Conservation (phyloP, 2,329 filamentous ascomycete species). For the Talaromyces islandicus region DNA sequence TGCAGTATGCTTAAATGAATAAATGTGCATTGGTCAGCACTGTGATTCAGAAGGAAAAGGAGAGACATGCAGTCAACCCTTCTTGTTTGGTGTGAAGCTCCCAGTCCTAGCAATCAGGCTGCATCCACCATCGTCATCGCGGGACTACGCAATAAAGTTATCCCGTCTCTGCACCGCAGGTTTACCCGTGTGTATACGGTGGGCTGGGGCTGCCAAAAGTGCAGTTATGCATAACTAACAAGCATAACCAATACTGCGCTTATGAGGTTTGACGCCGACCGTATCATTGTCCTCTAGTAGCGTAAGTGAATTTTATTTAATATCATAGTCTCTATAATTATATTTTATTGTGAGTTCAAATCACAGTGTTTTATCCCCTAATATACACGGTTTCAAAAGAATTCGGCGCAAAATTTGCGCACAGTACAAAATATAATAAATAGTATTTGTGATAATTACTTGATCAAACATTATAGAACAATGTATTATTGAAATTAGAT, state of each 20-base stretch:
- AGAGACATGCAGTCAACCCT: background rate
- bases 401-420: no score
- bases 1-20: background rate
- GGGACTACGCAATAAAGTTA: background rate
- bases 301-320: no score
- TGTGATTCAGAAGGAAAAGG: background rate
- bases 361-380: no score
- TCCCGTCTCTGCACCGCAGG: background rate
- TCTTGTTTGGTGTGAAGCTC: background rate
- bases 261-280: background rate
- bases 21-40: background rate
- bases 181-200: slow-evolving; percentile 2
- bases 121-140: background rate
- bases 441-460: no score
- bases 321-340: no score
- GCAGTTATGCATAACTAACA: slow-evolving; percentile 6
- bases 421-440: no score
- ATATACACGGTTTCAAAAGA: no score
- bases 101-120: background rate
- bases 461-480: no score
- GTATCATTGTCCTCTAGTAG: no score
- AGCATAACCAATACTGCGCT: background rate
- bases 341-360: no score
- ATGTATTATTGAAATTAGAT: no score
- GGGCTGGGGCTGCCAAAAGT: background rate